Percentiles rank a stretch among this genome's conserved stretches.
Conservation (phyloP, 2,329 filamentous ascomycete species). For the Chaetomium strumarium region DNA sequence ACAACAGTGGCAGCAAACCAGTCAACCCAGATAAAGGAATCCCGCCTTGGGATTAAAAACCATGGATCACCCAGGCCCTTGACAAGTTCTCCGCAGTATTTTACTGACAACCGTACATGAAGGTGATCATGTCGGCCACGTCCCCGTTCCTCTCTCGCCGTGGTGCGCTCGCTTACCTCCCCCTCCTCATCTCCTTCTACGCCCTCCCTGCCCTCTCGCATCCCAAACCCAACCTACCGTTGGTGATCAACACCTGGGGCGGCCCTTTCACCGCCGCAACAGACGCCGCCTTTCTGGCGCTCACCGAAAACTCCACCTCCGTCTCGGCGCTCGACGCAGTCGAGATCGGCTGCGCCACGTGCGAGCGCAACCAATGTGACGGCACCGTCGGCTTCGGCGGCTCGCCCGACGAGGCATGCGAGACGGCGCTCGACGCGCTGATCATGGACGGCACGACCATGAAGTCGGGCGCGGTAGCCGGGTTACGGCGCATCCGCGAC, state of each 20-base stretch:
- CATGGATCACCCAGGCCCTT: too few relatives aligned
- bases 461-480: conserved; percentile 48
- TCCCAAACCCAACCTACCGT: conserved; percentile 37
- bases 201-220: not conserved
- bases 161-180: not conserved
- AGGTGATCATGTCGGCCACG: not conserved
- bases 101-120: not conserved
- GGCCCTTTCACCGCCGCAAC: conserved; percentile 47
- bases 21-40: too few relatives aligned
- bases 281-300: conserved; percentile 39
- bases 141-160: not conserved
- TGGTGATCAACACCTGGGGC: conserved; percentile 52
- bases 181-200: not conserved
- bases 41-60: too few relatives aligned
- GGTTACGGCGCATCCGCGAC: conserved; percentile 42
- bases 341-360: conserved; percentile 45
- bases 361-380: conserved; percentile 49
- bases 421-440: conserved; percentile 54
- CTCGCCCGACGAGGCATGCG: conserved; percentile 50
- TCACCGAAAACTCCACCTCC: conserved; percentile 12
- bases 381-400: conserved; percentile 50
- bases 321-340: conserved; percentile 43
- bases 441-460: conserved; percentile 52
- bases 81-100: not conserved
- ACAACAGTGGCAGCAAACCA: too few relatives aligned